phyloP scores from a whole-genome alignment of 768 basidiomycete genomes.

The Agaricus blazei region DNA sequence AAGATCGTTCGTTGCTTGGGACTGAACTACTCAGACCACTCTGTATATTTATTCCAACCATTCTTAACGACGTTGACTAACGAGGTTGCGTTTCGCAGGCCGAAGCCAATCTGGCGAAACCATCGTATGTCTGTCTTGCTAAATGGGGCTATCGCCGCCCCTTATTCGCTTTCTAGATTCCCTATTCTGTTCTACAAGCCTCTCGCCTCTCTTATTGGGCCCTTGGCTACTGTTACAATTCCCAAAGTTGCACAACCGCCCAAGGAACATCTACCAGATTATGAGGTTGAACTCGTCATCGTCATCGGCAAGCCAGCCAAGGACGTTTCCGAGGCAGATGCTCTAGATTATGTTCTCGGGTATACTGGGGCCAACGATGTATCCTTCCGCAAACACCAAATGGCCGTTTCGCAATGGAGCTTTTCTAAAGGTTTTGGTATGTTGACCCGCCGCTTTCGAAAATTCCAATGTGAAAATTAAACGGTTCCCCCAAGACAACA shows the following conservation, averaged over 20 bases:
- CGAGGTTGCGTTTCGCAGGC: conserved; percentile 34
- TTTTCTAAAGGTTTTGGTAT: conserved; percentile 85
- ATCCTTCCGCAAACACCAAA: conserved; percentile 80
- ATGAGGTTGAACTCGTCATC: conserved; percentile 77
- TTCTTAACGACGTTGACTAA: neutral
- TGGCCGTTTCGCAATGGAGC: conserved; percentile 79
- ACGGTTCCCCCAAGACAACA: conserved; percentile 39
- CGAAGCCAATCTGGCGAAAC: conserved; percentile 60
- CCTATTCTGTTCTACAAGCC: conserved; percentile 84
- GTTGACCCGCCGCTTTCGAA: conserved; percentile 11
- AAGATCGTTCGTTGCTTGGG: conserved; percentile 73
- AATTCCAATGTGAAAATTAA: neutral
- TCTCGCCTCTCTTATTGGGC: conserved; percentile 62
- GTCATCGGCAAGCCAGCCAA: conserved; percentile 81
- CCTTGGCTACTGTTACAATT: conserved; percentile 58
- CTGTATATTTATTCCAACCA: conserved; percentile 34
- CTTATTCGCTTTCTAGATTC: conserved; percentile 31
- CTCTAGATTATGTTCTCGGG: conserved; percentile 80
- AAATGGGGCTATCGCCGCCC: neutral
- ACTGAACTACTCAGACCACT: conserved; percentile 83
- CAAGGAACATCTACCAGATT: conserved; percentile 69
- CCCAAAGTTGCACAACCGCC: conserved; percentile 68
- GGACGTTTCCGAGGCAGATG: conserved; percentile 74
- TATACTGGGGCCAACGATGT: conserved; percentile 83
- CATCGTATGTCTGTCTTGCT: conserved; percentile 40